Evolutionary conservation across 169 alveolate species (phyloP).

Genomic region (Plasmodium berghei): DNA sequence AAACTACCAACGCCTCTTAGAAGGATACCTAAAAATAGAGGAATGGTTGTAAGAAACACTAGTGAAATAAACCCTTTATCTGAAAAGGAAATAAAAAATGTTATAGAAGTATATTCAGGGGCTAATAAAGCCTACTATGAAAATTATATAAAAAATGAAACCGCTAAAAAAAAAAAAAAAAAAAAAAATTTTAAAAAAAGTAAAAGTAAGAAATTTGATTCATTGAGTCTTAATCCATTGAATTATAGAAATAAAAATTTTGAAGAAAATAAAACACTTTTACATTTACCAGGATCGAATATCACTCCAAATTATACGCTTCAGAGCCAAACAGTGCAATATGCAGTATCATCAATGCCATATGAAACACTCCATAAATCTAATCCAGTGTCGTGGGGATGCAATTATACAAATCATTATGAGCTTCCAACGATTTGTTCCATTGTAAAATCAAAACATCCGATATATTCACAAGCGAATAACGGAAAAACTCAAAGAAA

Average conservation of each 20-base stretch:
- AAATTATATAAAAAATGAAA: slow-evolving; percentile 40
- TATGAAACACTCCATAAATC: slow-evolving; percentile 75
- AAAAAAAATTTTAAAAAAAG: slow-evolving; percentile 33
- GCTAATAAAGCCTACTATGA: slow-evolving; percentile 73
- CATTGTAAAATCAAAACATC: slow-evolving; percentile 77
- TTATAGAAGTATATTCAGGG: slow-evolving; percentile 70
- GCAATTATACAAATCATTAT: slow-evolving; percentile 63
- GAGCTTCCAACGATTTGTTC: slow-evolving; percentile 77
- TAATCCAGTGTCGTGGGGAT: slow-evolving; percentile 73
- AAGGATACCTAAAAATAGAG: slow-evolving; percentile 74
- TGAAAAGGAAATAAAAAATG: slow-evolving; percentile 75
- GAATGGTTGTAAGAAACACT: slow-evolving; percentile 58
- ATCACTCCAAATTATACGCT: slow-evolving; percentile 48
- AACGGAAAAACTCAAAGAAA: slow-evolving; percentile 16
- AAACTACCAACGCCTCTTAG: slow-evolving; percentile 58
- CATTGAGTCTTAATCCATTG: slow-evolving; percentile 46
- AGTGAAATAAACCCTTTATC: slow-evolving; percentile 70
- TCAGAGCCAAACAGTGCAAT: slow-evolving; percentile 29
- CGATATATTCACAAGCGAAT: slow-evolving; percentile 60
- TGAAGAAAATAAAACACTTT: slow-evolving; percentile 69
- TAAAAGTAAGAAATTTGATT: slow-evolving; percentile 64
- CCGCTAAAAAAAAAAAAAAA: slow-evolving; percentile 24
- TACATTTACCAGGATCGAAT: slow-evolving; percentile 72
- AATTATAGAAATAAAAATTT: slow-evolving; percentile 54
- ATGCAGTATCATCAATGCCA: slow-evolving; percentile 62